A percentile compares a stretch with the other conserved stretches of the same genome.
These are phyloP conservation scores for Bonnemaisonia californica DNA, from an alignment of 31 red algal genomes.

Conservation along the genomic window DNA sequence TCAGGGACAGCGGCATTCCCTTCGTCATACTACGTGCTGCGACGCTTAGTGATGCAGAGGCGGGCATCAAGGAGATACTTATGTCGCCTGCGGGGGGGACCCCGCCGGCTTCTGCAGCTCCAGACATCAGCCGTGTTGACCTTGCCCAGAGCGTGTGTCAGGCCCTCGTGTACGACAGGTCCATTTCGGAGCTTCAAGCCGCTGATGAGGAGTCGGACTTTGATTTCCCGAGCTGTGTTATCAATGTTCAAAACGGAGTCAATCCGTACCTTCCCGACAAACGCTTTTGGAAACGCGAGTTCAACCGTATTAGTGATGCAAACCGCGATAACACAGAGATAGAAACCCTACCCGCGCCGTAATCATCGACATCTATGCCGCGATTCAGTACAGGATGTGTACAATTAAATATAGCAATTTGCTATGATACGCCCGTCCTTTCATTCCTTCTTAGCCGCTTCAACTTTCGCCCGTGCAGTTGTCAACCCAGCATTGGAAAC, in stretches of 20 bases:
- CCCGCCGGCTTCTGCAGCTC: neutral
- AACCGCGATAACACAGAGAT: slow-evolving; percentile 16
- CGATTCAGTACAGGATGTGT: too few species aligned
- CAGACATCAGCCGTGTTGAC: slow-evolving; percentile 44
- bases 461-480: too few species aligned
- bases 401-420: too few species aligned
- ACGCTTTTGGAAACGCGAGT: slow-evolving; percentile 65
- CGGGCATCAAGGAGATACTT: slow-evolving; percentile 37
- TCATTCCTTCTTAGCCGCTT: too few species aligned
- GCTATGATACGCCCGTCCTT: too few species aligned
- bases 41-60: slow-evolving; percentile 29
- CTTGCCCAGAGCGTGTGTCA: slow-evolving; percentile 64
- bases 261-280: slow-evolving; percentile 56
- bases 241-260: slow-evolving; percentile 39
- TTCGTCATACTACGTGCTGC: slow-evolving; percentile 57
- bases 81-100: neutral
- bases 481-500: too few species aligned
- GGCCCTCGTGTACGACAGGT: slow-evolving; percentile 53
- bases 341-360: too few species aligned
- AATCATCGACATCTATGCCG: too few species aligned
- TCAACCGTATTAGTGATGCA: slow-evolving; percentile 62
- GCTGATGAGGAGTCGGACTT: slow-evolving; percentile 50
- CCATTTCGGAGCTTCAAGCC: slow-evolving; percentile 25
- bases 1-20: slow-evolving; percentile 52
- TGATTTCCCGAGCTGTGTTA: slow-evolving; percentile 58